phyloP scores from a whole-genome alignment of 2,329 filamentous ascomycete genomes.

The Aspergillus aculeatinus region DNA sequence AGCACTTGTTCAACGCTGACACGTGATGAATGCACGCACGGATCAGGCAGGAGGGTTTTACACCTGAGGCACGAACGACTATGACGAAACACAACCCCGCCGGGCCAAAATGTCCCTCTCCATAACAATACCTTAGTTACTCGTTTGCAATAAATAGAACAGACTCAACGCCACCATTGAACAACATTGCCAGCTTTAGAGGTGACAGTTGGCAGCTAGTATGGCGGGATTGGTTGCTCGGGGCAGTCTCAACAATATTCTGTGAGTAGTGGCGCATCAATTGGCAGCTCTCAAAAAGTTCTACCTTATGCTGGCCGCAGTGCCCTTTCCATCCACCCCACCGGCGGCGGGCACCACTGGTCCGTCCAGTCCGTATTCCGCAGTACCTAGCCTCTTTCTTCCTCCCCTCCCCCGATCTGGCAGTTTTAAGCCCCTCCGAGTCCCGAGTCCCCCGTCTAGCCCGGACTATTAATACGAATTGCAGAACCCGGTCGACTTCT shows the following conservation, averaged over 20 bases:
- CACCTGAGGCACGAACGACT: constrained; percentile 12
- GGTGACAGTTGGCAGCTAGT: neutral
- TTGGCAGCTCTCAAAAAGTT: neutral
- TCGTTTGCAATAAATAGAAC: no score
- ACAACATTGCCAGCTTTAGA: neutral
- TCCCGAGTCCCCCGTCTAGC: constrained; percentile 15
- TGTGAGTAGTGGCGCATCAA: constrained; percentile 12
- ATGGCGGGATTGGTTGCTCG: constrained; percentile 8
- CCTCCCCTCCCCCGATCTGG: constrained; percentile 9
- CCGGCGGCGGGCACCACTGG: constrained; percentile 5
- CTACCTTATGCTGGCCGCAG: neutral
- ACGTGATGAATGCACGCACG: constrained; percentile 3
- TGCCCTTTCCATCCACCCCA: neutral
- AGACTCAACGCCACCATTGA: no score
- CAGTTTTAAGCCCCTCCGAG: constrained; percentile 12
- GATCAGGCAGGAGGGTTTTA: neutral
- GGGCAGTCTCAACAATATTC: neutral
- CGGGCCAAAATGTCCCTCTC: neutral
- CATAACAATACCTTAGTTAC: neutral
- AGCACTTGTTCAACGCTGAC: neutral
- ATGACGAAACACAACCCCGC: constrained; percentile 19
- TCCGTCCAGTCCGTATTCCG: constrained; percentile 7
- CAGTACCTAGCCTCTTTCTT: no score
- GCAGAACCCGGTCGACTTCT: constrained; percentile 11
- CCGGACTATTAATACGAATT: constrained; percentile 15